Evolutionary conservation across 768 basidiomycete genomes (phyloP), one percentile per base, ranked within the genome.

Genomic region (Xanthoconium stramineum): DNA sequence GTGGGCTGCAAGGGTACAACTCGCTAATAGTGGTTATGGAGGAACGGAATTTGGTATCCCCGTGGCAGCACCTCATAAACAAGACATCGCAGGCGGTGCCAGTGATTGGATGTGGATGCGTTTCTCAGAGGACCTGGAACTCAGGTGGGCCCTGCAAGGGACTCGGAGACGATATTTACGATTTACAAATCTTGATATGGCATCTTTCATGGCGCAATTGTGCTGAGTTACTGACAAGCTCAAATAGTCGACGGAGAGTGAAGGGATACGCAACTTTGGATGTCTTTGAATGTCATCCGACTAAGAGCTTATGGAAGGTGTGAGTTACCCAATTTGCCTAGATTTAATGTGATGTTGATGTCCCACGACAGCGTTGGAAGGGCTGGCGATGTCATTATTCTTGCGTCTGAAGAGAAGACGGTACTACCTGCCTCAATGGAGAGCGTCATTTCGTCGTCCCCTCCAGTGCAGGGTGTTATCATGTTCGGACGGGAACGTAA

Each of bases 211-310:
- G 24, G 24, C 24, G 4, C 4, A 24, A 24, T 24, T 2, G 24
- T 24, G 24, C 24, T 24, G 24, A 24, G 24, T 24, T 24, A 24
- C 24, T 24, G 4, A 24, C 24, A 24, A 24, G 24, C 24, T 24
- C 24, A 4, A 24, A 24, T 24, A 24, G 24, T 24, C 24, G 24
- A 24, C 24, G 24, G 24, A 24, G 78, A 76, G 55, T 61, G 0
- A 51, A 74, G n/a, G 61, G 59, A 2, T 57, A 78, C 50, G 76
- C 74, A 0, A 78, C 75, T 0, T 71, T 72, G 1, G 80, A 80
- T 62, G 55, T 82, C 5, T 77, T 75, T 50, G 56, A 62, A 28
- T n/a, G n/a, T n/a, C 80, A 82, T 56, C 80, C 80, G 0, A 75
- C 75, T 0, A 76, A 74, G 28, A 60, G 70, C 2, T 36, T 58